Percentiles rank a stretch among this genome's conserved stretches.
Conservation (phyloP, 805 yeast species). For the Candida manassasensis region DNA sequence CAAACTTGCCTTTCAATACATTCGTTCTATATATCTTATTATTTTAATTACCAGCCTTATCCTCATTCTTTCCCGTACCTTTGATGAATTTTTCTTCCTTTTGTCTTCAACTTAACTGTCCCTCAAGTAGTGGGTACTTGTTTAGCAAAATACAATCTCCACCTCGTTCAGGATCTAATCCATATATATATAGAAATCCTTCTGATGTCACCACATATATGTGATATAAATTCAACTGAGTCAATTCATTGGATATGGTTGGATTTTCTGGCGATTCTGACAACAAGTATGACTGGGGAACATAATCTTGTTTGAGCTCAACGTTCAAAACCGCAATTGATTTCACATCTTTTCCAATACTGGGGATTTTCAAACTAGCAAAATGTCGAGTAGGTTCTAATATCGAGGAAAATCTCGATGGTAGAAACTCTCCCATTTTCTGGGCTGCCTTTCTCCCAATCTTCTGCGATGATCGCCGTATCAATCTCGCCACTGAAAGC, state of each 20-base stretch:
- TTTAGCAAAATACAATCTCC: constrained; percentile 84
- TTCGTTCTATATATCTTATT: too few species aligned
- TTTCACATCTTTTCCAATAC: constrained; percentile 36
- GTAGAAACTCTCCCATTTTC: constrained; percentile 82
- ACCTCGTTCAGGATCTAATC: constrained; percentile 80
- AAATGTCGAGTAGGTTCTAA: constrained; percentile 88
- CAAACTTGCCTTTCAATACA: too few species aligned
- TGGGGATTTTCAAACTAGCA: constrained; percentile 71
- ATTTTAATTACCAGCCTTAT: too few species aligned
- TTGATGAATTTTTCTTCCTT: not conserved
- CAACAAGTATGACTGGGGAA: constrained; percentile 24
- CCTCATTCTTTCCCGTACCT: too few species aligned
- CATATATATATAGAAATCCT: constrained; percentile 78
- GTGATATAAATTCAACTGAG: constrained; percentile 32
- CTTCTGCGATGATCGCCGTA: constrained; percentile 72
- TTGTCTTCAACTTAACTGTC: constrained; percentile 4
- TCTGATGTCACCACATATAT: constrained; percentile 74
- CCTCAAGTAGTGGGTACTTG: constrained; percentile 55
- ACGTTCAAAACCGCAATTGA: constrained; percentile 43
- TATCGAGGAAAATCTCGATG: constrained; percentile 73
- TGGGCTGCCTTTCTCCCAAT: constrained; percentile 80
- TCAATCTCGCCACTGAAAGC: constrained; percentile 68
- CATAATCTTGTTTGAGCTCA: constrained; percentile 27
- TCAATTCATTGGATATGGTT: constrained; percentile 17
- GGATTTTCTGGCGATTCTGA: constrained; percentile 10